These are phyloP conservation scores for Penicillium psychrosexuale DNA, from an alignment of 2,329 filamentous ascomycete genomes.

Conservation along the genomic window DNA sequence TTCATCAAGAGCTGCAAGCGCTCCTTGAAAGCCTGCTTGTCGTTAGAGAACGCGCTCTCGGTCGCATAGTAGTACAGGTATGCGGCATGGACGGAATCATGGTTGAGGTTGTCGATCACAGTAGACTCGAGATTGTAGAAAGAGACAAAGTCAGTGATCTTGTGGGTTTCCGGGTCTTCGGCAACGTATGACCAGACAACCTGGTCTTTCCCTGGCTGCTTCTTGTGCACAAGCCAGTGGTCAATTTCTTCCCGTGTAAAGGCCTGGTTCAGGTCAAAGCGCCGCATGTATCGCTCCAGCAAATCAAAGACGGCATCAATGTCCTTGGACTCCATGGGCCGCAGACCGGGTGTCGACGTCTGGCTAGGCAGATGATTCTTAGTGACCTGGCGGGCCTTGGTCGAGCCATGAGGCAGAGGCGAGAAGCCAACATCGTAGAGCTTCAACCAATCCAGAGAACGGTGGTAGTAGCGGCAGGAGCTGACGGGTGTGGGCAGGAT, in stretches of 20 bases:
- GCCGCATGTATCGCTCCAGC: constrained; percentile 70
- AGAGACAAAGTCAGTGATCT: constrained; percentile 94
- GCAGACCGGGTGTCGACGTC: constrained; percentile 70
- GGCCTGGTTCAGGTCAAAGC: constrained; percentile 79
- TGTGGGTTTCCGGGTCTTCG: constrained; percentile 66
- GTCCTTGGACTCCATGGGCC: constrained; percentile 76
- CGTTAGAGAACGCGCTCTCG: constrained; percentile 64
- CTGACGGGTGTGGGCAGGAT: constrained; percentile 88
- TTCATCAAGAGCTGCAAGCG: constrained; percentile 76
- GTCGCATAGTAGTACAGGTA: constrained; percentile 98
- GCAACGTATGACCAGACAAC: constrained; percentile 94
- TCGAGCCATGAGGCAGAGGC: constrained; percentile 77
- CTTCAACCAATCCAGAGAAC: constrained; percentile 92
- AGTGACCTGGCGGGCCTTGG: constrained; percentile 77
- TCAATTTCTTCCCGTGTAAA: constrained; percentile 77
- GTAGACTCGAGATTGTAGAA: constrained; percentile 95
- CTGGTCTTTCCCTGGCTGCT: constrained; percentile 63
- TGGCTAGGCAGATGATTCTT: constrained; percentile 78
- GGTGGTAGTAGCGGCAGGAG: constrained; percentile 93
- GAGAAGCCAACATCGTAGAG: constrained; percentile 93
- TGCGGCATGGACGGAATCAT: constrained; percentile 78
- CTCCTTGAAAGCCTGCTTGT: constrained; percentile 63
- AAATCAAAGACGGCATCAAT: constrained; percentile 71
- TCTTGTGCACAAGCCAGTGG: constrained; percentile 81
- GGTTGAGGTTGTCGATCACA: constrained; percentile 76